These are phyloP conservation scores for Stagonosporopsis tanaceti DNA, from an alignment of 2,329 filamentous ascomycete genomes.

Conservation along the genomic window DNA sequence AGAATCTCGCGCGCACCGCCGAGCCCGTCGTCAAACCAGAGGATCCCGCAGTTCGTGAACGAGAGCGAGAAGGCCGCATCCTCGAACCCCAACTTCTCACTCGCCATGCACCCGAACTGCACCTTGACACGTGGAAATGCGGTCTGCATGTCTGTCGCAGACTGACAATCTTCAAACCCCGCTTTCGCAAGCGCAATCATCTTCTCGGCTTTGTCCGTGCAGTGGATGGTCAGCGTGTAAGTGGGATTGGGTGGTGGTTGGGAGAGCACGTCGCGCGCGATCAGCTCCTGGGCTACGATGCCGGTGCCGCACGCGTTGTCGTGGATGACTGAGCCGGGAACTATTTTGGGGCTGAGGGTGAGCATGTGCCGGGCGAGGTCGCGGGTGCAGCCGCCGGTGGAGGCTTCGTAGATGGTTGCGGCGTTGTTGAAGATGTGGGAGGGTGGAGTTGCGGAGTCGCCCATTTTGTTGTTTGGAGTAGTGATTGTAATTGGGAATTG, in stretches of 20 bases:
- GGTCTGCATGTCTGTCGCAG: neutral
- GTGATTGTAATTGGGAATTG: neutral
- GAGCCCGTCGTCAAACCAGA: conserved; percentile 43
- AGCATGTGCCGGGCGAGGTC: conserved; percentile 26
- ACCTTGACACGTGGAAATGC: neutral
- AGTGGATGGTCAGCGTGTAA: conserved; percentile 13
- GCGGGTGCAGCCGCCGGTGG: conserved; percentile 27
- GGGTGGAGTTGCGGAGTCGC: neutral
- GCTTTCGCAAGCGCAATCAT: neutral
- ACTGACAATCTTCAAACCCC: neutral
- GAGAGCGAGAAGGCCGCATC: conserved; percentile 48
- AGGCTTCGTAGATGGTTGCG: conserved; percentile 23
- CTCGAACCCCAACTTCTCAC: conserved; percentile 25
- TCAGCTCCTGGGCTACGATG: conserved; percentile 29
- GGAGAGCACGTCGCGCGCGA: neutral
- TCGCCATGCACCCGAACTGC: neutral
- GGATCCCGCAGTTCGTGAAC: conserved; percentile 51
- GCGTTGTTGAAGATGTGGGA: neutral
- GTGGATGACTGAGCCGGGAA: conserved; percentile 24
- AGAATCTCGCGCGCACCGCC: conserved; percentile 39
- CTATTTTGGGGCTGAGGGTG: conserved; percentile 21
- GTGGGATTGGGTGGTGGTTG: neutral
- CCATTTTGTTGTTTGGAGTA: neutral
- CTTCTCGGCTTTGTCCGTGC: conserved; percentile 13
- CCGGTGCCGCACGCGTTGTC: conserved; percentile 42